phyloP scores from a whole-genome alignment of 1,284 basidiomycete species.

The Somion occarium region DNA sequence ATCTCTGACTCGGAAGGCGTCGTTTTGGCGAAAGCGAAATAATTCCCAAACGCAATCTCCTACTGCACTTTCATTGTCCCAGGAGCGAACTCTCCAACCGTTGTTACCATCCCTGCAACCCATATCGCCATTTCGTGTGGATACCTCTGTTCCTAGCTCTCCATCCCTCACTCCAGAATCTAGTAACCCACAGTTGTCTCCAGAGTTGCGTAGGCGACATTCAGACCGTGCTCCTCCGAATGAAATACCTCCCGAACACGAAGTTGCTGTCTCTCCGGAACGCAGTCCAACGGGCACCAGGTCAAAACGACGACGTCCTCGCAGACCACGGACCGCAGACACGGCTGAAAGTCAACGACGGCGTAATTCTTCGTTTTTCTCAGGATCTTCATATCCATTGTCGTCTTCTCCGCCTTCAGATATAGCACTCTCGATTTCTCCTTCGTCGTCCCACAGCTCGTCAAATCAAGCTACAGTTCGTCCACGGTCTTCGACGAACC shows the following conservation, averaged over 20 bases:
- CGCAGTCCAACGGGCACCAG: conserved; percentile 11
- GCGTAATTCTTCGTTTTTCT: conserved; percentile 5
- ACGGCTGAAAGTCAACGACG: conserved; percentile 12
- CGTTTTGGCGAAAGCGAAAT: conserved; percentile 44
- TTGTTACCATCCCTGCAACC: conserved; percentile 46
- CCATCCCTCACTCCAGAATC: conserved; percentile 24
- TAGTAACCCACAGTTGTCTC: conserved; percentile 25
- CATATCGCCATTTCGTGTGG: conserved; percentile 47
- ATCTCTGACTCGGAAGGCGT: conserved; percentile 47
- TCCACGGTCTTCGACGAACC: conserved; percentile 63
- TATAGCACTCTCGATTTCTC: conserved; percentile 12
- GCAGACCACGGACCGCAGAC: conserved; percentile 25
- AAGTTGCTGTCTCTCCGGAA: conserved; percentile 4
- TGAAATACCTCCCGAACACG: conserved; percentile 9
- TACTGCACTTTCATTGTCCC: conserved; percentile 14
- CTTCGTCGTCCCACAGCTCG: conserved; percentile 11
- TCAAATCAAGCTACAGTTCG: conserved; percentile 26
- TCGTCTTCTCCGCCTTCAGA: conserved; percentile 10
- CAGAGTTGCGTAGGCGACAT: conserved; percentile 44
- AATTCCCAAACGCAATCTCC: conserved; percentile 24
- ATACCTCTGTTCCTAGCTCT: conserved; percentile 20
- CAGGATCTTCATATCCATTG: conserved; percentile 11
- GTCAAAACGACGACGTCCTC: conserved; percentile 13
- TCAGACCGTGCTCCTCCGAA: conserved; percentile 36
- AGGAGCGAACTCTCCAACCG: conserved; percentile 21